Conservation (phyloP, 495 filamentous ascomycete species). For the Penicillium egyptiacum region DNA sequence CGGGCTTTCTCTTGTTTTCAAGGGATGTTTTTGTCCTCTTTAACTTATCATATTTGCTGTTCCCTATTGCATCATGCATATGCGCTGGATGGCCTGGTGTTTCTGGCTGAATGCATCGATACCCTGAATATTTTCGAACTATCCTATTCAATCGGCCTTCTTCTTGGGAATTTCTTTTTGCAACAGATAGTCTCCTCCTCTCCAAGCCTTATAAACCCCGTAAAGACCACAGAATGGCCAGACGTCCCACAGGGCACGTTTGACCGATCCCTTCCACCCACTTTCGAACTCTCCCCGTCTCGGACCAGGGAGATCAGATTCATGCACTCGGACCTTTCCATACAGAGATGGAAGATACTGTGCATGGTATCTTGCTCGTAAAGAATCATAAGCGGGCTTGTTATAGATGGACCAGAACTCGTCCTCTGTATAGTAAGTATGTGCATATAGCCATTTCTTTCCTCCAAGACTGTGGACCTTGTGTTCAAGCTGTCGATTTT, state of each 20-base stretch:
- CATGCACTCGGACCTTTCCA: constrained; percentile 52
- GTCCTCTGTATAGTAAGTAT: constrained; percentile 53
- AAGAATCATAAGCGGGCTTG: constrained; percentile 43
- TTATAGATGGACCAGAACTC: constrained; percentile 60
- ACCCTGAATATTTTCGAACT: constrained; percentile 4
- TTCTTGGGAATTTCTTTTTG: constrained; percentile 11
- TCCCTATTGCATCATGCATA: constrained; percentile 10
- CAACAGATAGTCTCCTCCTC: constrained; percentile 28
- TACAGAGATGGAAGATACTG: constrained; percentile 49
- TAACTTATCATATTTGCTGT: not conserved
- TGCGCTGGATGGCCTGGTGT: constrained; percentile 3
- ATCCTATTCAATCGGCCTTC: constrained; percentile 12
- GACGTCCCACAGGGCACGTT: constrained; percentile 21
- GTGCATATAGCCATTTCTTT: constrained; percentile 60
- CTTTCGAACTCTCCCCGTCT: constrained; percentile 14
- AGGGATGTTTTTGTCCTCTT: not conserved
- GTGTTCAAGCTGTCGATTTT: constrained; percentile 64
- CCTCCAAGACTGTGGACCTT: constrained; percentile 66
- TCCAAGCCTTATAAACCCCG: constrained; percentile 27
- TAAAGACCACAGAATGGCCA: constrained; percentile 30
- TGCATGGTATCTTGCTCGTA: constrained; percentile 53
- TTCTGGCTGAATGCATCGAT: constrained; percentile 10
- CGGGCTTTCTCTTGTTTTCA: not conserved
- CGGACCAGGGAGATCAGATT: constrained; percentile 18
- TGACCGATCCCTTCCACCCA: constrained; percentile 19